These are phyloP conservation scores for Citrus trifoliata DNA, from an alignment of 345 rosid species.

Conservation along the genomic window DNA sequence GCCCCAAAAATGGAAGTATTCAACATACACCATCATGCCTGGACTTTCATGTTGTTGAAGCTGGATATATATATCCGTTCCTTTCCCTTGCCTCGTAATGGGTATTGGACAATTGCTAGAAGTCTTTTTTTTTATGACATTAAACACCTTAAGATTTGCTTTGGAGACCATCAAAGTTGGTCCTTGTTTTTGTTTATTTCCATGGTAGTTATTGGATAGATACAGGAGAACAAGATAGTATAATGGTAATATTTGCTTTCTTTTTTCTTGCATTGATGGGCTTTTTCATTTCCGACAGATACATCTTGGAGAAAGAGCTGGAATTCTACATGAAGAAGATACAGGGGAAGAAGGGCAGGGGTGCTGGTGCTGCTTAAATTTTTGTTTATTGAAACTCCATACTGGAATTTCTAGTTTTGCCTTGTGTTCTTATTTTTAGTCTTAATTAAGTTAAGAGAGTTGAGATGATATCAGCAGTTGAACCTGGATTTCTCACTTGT, in stretches of 20 bases:
- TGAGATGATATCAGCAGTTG: not conserved
- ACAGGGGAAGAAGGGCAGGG: constrained; percentile 88
- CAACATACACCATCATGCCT: too few species aligned
- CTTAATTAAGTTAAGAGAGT: not conserved
- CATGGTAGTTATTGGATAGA: not conserved
- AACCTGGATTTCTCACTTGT: not conserved
- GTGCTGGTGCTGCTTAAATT: constrained; percentile 56
- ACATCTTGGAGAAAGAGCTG: constrained; percentile 62
- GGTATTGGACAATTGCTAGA: not conserved
- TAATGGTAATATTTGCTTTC: not conserved
- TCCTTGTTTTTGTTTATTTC: too few species aligned
- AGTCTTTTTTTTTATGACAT: not conserved
- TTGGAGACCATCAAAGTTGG: too few species aligned
- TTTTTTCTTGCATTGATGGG: not conserved
- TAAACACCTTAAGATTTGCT: not conserved
- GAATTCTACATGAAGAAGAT: constrained; percentile 83
- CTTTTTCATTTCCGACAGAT: constrained; percentile 34
- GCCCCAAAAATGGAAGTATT: too few species aligned
- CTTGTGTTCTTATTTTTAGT: not conserved
- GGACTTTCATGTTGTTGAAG: too few species aligned
- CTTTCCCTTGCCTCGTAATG: not conserved
- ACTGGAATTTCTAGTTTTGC: not conserved
- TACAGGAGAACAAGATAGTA: not conserved
- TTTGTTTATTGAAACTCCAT: not conserved
- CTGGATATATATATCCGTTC: not conserved